Evolutionary conservation across 2,329 filamentous ascomycete genomes (phyloP).

Genomic region (Colletotrichum sublineola): DNA sequence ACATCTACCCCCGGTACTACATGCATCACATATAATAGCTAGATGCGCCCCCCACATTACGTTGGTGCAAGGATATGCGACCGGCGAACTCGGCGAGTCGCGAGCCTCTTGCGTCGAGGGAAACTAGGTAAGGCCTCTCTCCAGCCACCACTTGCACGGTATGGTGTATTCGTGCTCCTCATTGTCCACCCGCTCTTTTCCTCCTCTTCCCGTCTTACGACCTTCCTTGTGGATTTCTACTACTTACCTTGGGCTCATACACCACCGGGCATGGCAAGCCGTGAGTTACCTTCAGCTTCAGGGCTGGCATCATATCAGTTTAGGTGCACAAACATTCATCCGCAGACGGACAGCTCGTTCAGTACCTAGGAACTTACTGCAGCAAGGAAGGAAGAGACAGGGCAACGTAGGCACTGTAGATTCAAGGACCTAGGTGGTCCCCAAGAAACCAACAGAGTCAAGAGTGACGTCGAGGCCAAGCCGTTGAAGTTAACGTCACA

Average conservation of each 20-base stretch:
- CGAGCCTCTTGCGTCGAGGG: neutral
- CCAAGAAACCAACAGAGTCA: neutral
- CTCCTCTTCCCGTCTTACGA: neutral
- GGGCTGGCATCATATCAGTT: neutral
- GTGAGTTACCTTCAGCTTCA: neutral
- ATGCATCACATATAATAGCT: neutral
- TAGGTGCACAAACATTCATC: neutral
- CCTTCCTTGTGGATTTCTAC: neutral
- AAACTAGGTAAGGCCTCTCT: neutral
- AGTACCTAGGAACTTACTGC: neutral
- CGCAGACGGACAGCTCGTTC: neutral
- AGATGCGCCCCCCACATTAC: neutral
- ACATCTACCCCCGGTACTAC: too few relatives aligned
- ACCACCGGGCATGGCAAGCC: neutral
- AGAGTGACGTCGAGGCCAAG: constrained; percentile 7
- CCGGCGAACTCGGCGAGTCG: neutral
- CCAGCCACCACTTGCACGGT: neutral
- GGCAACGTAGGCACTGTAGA: neutral
- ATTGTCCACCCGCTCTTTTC: neutral
- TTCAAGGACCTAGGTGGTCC: too few relatives aligned
- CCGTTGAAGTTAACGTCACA: constrained; percentile 1
- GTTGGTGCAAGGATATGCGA: neutral
- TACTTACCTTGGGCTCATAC: neutral
- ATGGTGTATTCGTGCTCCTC: neutral
- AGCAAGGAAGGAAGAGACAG: too few relatives aligned